Conservation (phyloP, 176 grass and related monocot species). For the Pontederia paniculata region DNA sequence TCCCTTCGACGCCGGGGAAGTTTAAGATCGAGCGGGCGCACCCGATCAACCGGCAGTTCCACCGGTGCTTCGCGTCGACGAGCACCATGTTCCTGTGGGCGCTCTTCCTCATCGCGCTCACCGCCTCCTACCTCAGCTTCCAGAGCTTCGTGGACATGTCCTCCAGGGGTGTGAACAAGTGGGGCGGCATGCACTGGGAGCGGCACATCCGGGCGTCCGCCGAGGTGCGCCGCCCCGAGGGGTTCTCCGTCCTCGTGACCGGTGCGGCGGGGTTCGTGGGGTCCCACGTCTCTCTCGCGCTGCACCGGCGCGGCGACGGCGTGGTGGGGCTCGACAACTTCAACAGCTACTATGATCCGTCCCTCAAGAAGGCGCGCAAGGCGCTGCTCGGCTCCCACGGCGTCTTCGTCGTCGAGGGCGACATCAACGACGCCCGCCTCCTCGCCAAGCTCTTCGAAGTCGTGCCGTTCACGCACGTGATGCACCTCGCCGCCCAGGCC, state of each 20-base stretch:
- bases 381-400: constrained; percentile 15
- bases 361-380: constrained; percentile 27
- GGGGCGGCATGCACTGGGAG: constrained; percentile 5
- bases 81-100: constrained; percentile 5
- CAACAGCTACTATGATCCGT: constrained; percentile 27
- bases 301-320: not conserved
- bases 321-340: constrained; percentile 30
- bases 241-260: not conserved
- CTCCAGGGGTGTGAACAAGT: not conserved
- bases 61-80: constrained; percentile 1
- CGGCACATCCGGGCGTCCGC: not conserved
- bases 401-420: constrained; percentile 29
- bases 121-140: too few relatives aligned
- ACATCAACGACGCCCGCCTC: constrained; percentile 33
- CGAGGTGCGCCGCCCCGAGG: not conserved
- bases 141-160: not conserved
- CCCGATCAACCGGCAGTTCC: not conserved
- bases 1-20: constrained; percentile 2
- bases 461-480: constrained; percentile 25
- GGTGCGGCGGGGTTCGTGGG: not conserved
- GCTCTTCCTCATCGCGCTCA: constrained; percentile 3
- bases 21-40: constrained; percentile 4
- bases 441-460: constrained; percentile 22
- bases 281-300: not conserved
- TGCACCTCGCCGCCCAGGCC: constrained; percentile 34